phyloP scores from a whole-genome alignment of 257 asterid genomes.

The Solanum dulcamara region DNA sequence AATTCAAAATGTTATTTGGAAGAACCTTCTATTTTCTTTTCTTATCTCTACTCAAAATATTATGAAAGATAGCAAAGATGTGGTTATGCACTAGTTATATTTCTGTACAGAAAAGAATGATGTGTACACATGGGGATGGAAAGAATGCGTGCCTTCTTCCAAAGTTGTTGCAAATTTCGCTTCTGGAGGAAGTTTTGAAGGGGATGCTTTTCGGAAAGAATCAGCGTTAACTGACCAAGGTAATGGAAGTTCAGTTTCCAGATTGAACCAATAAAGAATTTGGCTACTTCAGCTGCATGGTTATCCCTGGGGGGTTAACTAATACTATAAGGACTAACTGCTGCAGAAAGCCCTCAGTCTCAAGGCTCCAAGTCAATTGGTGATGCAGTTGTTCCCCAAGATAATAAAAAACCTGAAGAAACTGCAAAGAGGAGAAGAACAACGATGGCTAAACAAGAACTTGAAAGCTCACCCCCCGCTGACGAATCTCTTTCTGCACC shows the following conservation, averaged over 20 bases:
- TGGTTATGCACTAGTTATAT: not conserved
- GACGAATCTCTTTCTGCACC: conserved; percentile 66
- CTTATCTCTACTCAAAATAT: not conserved
- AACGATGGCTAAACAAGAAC: conserved; percentile 30
- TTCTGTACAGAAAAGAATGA: conserved; percentile 37
- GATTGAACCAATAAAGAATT: not conserved
- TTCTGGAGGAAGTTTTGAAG: conserved; percentile 21
- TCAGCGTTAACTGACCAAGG: conserved; percentile 38
- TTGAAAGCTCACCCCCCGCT: conserved; percentile 24
- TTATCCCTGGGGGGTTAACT: not conserved
- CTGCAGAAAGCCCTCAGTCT: conserved; percentile 26
- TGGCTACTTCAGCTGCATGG: not conserved
- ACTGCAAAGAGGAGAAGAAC: conserved; percentile 41
- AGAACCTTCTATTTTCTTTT: not conserved
- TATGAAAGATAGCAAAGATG: not conserved
- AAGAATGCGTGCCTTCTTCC: conserved; percentile 76
- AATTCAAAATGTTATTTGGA: not conserved
- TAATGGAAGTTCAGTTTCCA: not conserved
- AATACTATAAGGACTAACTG: conserved; percentile 1
- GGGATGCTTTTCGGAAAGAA: conserved; percentile 25
- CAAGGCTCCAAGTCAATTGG: conserved; percentile 24
- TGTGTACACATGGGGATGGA: conserved; percentile 82
- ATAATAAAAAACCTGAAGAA: conserved; percentile 37
- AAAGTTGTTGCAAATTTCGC: conserved; percentile 28
- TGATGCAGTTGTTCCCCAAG: conserved; percentile 21